A percentile compares a stretch with the other conserved stretches of the same genome.
Conservation (phyloP, 176 grass and related monocot genomes). For the Triticum monococcum region DNA sequence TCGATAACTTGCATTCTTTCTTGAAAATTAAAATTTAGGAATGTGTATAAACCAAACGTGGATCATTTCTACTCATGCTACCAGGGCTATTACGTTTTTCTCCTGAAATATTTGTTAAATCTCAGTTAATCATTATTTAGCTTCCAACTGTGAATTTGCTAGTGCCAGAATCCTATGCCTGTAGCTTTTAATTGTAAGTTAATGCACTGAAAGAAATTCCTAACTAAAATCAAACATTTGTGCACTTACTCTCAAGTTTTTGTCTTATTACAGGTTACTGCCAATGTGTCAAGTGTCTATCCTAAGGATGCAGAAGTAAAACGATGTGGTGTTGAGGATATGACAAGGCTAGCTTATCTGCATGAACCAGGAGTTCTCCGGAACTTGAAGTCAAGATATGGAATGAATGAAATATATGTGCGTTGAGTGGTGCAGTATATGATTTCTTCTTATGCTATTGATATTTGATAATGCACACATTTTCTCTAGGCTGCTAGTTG, state of each 20-base stretch:
- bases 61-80: background rate
- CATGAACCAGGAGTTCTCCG: slow-evolving; percentile 89
- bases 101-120: background rate
- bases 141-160: background rate
- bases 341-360: slow-evolving; percentile 90
- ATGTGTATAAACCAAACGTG: background rate
- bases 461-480: slow-evolving; percentile 6
- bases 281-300: slow-evolving; percentile 55
- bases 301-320: slow-evolving; percentile 78
- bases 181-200: slow-evolving; percentile 19
- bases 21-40: background rate
- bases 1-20: background rate
- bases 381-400: slow-evolving; percentile 86
- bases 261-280: slow-evolving; percentile 56
- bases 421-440: slow-evolving; percentile 34
- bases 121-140: slow-evolving; percentile 19
- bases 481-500: background rate
- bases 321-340: slow-evolving; percentile 85
- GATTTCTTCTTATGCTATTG: slow-evolving; percentile 4
- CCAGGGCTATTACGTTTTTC: slow-evolving; percentile 17
- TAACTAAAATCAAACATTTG: background rate
- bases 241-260: slow-evolving; percentile 28
- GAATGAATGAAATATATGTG: slow-evolving; percentile 94
- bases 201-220: slow-evolving; percentile 4
- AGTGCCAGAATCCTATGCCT: slow-evolving; percentile 13